Evolutionary conservation across 2,329 filamentous ascomycete genomes (phyloP).

Genomic region (Pseudocercospora musae): DNA sequence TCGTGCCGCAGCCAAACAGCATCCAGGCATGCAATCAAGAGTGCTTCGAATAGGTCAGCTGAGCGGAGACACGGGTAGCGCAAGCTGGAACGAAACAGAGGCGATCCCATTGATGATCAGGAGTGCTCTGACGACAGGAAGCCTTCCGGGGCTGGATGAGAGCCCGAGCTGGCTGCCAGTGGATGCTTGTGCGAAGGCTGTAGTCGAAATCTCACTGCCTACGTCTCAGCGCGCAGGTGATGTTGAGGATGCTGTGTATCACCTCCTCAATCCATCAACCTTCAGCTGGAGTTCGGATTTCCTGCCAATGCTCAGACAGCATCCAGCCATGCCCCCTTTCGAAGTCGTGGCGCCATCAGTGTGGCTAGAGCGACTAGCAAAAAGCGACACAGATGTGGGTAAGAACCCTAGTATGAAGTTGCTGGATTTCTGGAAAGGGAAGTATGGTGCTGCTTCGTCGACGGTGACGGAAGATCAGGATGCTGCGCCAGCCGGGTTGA

Average conservation of each 20-base stretch:
- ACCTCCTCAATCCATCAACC: constrained; percentile 37
- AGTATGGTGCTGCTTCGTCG: constrained; percentile 9
- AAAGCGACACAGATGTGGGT: constrained; percentile 21
- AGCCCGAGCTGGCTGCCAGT: constrained; percentile 47
- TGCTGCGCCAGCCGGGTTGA: constrained; percentile 4
- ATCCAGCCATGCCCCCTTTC: constrained; percentile 17
- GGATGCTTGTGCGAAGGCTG: constrained; percentile 38
- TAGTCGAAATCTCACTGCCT: constrained; percentile 13
- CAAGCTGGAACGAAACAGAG: constrained; percentile 43
- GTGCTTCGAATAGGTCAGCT: constrained; percentile 32
- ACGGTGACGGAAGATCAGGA: neutral
- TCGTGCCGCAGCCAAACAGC: constrained; percentile 11
- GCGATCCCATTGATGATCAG: constrained; percentile 44
- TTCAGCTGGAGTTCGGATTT: constrained; percentile 26
- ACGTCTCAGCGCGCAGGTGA: neutral
- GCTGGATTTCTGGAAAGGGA: constrained; percentile 28
- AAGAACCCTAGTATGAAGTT: constrained; percentile 31
- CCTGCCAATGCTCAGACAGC: constrained; percentile 20
- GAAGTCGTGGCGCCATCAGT: constrained; percentile 24
- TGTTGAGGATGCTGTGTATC: constrained; percentile 24
- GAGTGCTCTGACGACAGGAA: constrained; percentile 38
- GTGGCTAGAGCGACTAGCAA: constrained; percentile 15
- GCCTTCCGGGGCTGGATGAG: constrained; percentile 39
- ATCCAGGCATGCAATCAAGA: constrained; percentile 23
- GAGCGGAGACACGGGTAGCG: constrained; percentile 24